Percentiles rank a stretch among this genome's conserved stretches.
Conservation (phyloP, 2,329 filamentous ascomycete genomes). For the Tolypocladium nubicola region DNA sequence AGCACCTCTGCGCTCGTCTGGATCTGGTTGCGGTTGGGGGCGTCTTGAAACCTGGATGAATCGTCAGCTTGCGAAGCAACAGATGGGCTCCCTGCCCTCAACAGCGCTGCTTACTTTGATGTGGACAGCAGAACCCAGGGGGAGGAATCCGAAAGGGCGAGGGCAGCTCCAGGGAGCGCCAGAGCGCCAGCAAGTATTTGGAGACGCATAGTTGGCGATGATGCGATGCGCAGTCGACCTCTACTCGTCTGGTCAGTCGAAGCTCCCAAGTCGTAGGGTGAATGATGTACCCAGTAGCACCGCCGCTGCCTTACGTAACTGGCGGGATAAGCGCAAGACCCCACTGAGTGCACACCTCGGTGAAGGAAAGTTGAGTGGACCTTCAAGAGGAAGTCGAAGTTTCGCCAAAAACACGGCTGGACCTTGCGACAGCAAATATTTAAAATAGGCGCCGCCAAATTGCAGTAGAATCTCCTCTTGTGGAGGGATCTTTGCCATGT, state of each 20-base stretch:
- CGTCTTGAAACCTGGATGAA: constrained; percentile 20
- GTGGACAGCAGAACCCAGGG: constrained; percentile 86
- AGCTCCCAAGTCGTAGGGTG: constrained; percentile 8
- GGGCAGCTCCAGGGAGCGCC: constrained; percentile 45
- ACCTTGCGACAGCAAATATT: background rate
- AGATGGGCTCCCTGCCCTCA: constrained; percentile 2
- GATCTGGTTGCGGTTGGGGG: constrained; percentile 28
- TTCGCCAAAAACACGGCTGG: background rate
- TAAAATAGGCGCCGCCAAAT: background rate
- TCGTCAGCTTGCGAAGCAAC: constrained; percentile 2
- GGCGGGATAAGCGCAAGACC: constrained; percentile 7
- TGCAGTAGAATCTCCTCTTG: background rate
- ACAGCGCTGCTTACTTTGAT: constrained; percentile 50
- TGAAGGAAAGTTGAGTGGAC: background rate
- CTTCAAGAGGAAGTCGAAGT: background rate
- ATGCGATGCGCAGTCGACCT: background rate
- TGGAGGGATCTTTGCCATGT: constrained; percentile 21
- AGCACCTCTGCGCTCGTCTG: constrained; percentile 37
- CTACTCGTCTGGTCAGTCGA: constrained; percentile 10
- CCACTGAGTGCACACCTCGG: constrained; percentile 4
- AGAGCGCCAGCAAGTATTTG: constrained; percentile 38
- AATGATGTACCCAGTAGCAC: constrained; percentile 9
- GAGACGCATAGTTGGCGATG: constrained; percentile 38
- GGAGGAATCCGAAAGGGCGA: constrained; percentile 76
- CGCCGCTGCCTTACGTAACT: constrained; percentile 16